Base-by-base conservation (phyloP, 73 alveolate genomes). In the Paramecium octaurelia region DNA sequence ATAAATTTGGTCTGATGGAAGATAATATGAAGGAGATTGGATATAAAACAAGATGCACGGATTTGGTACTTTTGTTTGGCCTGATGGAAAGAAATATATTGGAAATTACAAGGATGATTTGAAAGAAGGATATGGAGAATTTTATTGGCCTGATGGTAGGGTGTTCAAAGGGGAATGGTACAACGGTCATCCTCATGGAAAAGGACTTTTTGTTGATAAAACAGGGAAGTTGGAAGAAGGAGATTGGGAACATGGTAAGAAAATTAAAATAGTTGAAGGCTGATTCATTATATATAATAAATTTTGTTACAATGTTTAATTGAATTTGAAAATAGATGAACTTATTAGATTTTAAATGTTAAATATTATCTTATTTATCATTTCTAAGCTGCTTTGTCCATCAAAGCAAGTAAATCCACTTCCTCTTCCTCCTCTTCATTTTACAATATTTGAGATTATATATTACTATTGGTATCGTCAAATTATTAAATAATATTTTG, bases 101-200 rank as follows among this genome's bases (percentile, higher is more conserved):
- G 97, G 98, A 29, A 85, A 95, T 16, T 95, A 95, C 85, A 57
- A 57, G 27, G 96, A 95, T 92, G 95, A 94, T 68, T 76, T 46
- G 80, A 94, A 94, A 44, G 94, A 95, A 57, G 98, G 97, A 12
- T 92, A 93, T 86, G 98, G 98, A 38, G 94, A 85, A 27, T 95
- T 96, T 69, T 94, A 86, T 69, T 96, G 98, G 98, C 92, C 95
- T 36, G 98, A 96, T 96, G 98, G 98, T 48, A 96, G 92, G 34
- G 16, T 42, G 18, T 88, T 31, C 38, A 29, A 43, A 44, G 94
- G 94, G 5, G 54, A 44, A 58, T 88, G 70, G 70, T n/a, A 31
- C 1, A 44, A 88, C 29, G 94, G 94, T 84, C 9, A 70, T 14
- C 58, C 44, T 12, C 84, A 88, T 88, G 94, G 94, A 0, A 36